phyloP scores from a whole-genome alignment of 345 rosid species.

The Toxicodendron radicans region DNA sequence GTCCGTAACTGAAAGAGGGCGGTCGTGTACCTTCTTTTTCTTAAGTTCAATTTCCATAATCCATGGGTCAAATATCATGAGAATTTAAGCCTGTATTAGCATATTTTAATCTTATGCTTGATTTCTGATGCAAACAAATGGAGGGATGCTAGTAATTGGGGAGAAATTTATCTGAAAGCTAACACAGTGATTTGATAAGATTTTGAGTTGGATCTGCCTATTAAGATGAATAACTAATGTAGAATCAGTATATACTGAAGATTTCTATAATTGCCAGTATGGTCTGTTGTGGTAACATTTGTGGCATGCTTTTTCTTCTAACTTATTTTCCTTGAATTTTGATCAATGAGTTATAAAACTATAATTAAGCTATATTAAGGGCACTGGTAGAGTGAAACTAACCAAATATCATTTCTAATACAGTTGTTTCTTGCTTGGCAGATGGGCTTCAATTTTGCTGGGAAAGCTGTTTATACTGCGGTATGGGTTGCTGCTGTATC shows the following conservation, averaged over 20 bases:
- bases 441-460: conserved; percentile 94
- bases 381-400: conserved; percentile 11
- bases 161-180: neutral
- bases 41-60: neutral
- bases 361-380: conserved; percentile 6
- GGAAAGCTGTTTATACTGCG: conserved; percentile 83
- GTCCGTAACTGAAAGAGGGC: neutral
- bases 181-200: conserved; percentile 1
- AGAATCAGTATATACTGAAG: neutral
- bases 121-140: conserved; percentile 3
- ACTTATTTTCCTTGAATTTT: neutral
- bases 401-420: neutral
- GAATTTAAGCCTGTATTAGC: neutral
- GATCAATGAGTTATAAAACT: neutral
- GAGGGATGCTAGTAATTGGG: neutral
- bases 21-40: neutral
- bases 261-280: neutral
- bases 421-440: conserved; percentile 39
- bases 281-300: neutral
- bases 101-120: neutral
- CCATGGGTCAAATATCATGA: neutral
- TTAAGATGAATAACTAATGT: neutral
- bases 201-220: neutral
- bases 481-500: conserved; percentile 93
- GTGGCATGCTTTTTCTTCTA: conserved; percentile 4